Conservation (phyloP, 2,329 filamentous ascomycete genomes). For the Fusarium proliferatum region DNA sequence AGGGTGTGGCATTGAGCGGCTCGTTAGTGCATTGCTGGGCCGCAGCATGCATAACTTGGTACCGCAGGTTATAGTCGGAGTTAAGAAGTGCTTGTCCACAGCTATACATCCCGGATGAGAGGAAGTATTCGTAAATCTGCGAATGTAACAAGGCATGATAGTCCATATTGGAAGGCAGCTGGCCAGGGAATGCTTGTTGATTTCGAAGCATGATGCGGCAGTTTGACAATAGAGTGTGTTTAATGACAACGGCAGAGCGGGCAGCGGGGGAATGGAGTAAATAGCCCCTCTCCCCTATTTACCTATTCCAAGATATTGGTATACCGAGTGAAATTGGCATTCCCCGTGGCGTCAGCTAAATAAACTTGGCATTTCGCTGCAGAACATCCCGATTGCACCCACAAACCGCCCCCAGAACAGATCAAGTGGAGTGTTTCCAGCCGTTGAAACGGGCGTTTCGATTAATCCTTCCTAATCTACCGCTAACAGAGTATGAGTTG, state of each 20-base stretch:
- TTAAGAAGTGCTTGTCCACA: background rate
- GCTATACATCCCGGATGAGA: background rate
- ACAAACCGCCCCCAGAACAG: background rate
- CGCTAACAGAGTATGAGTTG: background rate
- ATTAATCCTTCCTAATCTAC: background rate
- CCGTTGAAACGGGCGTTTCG: background rate
- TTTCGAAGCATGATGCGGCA: background rate
- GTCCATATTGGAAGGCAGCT: background rate
- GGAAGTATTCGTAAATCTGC: background rate
- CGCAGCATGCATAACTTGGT: background rate
- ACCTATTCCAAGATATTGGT: background rate
- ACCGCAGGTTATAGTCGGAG: background rate
- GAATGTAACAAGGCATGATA: background rate
- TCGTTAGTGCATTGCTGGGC: background rate
- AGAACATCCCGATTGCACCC: background rate
- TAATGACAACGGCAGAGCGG: background rate
- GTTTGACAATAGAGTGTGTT: background rate
- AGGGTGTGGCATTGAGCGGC: background rate
- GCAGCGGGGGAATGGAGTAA: background rate
- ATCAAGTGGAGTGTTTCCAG: background rate
- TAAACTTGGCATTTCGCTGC: background rate
- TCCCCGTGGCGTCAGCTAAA: background rate
- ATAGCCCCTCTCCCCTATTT: background rate
- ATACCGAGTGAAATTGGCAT: background rate
- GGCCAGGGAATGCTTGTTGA: background rate